phyloP scores from a whole-genome alignment of 371 early-diverging fungal genomes.

The Basidiobolus meristosporus region DNA sequence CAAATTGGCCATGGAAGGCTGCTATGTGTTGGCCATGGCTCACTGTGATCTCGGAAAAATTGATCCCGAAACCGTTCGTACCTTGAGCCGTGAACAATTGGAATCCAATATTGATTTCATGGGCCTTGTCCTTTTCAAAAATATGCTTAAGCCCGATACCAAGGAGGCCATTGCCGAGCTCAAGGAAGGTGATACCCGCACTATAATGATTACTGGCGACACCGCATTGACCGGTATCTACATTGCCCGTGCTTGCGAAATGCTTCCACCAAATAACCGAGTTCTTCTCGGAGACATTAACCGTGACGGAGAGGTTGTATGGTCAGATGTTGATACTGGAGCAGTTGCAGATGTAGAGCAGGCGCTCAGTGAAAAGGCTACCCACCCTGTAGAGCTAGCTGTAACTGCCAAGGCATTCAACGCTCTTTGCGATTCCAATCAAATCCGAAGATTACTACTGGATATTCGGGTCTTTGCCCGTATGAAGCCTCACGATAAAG shows the following conservation, averaged over 20 bases:
- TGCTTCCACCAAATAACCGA: slow-evolving; percentile 21
- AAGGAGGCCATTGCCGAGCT: slow-evolving; percentile 52
- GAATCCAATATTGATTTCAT: slow-evolving; percentile 40
- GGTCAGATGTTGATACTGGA: slow-evolving; percentile 7
- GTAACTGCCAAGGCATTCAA: slow-evolving; percentile 54
- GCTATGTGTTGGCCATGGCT: slow-evolving; percentile 62
- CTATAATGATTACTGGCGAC: slow-evolving; percentile 90
- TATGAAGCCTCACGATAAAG: slow-evolving; percentile 60
- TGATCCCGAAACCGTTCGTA: slow-evolving; percentile 15
- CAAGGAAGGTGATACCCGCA: slow-evolving; percentile 49
- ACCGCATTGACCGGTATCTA: slow-evolving; percentile 74
- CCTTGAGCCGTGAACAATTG: slow-evolving; percentile 37
- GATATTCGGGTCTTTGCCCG: slow-evolving; percentile 51
- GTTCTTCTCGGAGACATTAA: slow-evolving; percentile 26
- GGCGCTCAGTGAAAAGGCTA: neutral
- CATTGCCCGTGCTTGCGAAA: slow-evolving; percentile 61
- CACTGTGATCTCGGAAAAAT: slow-evolving; percentile 26
- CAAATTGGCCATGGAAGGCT: slow-evolving; percentile 45
- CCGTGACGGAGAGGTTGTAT: slow-evolving; percentile 17
- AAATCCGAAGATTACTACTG: slow-evolving; percentile 23
- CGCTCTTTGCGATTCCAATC: slow-evolving; percentile 14
- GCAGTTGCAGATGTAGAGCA: slow-evolving; percentile 3
- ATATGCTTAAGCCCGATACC: slow-evolving; percentile 69
- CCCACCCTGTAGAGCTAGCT: slow-evolving; percentile 26
- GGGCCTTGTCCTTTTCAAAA: slow-evolving; percentile 74